Conservation (phyloP, 83 land plant species). For the Isoetes engelmannii region DNA sequence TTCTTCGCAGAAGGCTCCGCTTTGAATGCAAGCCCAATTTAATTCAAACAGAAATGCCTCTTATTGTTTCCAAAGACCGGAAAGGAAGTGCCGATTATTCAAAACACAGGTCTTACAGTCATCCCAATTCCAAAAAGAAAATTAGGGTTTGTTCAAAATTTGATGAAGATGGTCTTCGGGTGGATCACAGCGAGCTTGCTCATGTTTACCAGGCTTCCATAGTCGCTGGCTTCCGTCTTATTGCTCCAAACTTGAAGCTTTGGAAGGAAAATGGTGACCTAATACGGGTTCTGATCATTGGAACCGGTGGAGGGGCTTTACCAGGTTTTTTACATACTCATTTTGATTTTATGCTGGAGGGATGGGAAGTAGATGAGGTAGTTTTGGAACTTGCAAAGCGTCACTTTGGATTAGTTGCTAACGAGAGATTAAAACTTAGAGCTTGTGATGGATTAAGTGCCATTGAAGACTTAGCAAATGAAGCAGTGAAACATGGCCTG, state of each 20-base stretch:
- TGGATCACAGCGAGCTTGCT: conserved; percentile 30
- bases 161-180: background rate
- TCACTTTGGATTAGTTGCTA: conserved; percentile 48
- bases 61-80: conserved; percentile 8
- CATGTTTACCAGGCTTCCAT: conserved; percentile 55
- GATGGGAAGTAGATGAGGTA: conserved; percentile 41
- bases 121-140: background rate
- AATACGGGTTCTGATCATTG: conserved; percentile 43
- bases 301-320: conserved; percentile 68
- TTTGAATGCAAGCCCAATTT: conserved; percentile 58
- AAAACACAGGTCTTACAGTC: background rate
- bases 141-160: background rate
- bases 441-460: conserved; percentile 48
- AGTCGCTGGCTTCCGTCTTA: conserved; percentile 45
- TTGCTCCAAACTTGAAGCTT: conserved; percentile 17
- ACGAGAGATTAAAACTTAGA: conserved; percentile 17
- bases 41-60: conserved; percentile 52
- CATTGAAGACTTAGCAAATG: conserved; percentile 18
- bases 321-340: conserved; percentile 28
- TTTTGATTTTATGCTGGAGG: conserved; percentile 32
- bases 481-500: background rate
- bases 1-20: conserved; percentile 43
- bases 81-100: background rate
- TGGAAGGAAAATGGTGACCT: conserved; percentile 3
- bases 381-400: conserved; percentile 38